Evolutionary conservation across 768 basidiomycete species (phyloP).

Genomic region (Boletus insuetus): DNA sequence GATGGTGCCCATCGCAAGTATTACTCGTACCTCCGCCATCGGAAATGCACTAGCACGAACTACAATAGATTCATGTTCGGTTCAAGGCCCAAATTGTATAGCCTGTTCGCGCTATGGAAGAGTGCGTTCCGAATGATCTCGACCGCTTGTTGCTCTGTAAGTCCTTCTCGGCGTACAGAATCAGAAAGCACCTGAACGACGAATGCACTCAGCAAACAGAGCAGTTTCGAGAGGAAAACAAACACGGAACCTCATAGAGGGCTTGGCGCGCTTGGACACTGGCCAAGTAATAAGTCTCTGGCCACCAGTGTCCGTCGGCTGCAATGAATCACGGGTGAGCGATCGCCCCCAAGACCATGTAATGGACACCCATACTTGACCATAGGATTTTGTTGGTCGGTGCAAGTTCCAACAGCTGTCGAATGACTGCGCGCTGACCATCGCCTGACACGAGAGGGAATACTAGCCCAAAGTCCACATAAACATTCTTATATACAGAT

Average conservation of each 20-base stretch:
- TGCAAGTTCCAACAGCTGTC: constrained; percentile 64
- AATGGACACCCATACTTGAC: constrained; percentile 53
- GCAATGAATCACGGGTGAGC: not conserved
- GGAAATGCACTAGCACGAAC: no score
- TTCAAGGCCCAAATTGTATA: constrained; percentile 57
- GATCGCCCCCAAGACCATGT: not conserved
- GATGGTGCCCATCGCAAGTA: no score
- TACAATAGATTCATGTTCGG: constrained; percentile 21
- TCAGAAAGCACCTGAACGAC: constrained; percentile 52
- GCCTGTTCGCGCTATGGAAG: constrained; percentile 62
- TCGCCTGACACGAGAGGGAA: constrained; percentile 64
- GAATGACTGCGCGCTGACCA: constrained; percentile 59
- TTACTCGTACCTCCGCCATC: no score
- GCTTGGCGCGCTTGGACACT: constrained; percentile 60
- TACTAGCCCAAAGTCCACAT: constrained; percentile 77
- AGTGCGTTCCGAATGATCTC: constrained; percentile 52
- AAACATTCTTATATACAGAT: constrained; percentile 70
- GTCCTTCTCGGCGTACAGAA: constrained; percentile 44
- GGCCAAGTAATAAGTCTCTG: constrained; percentile 72
- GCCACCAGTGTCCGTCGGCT: constrained; percentile 50
- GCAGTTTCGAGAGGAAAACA: not conserved
- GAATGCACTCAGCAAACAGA: constrained; percentile 55
- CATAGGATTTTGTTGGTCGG: constrained; percentile 81
- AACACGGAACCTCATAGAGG: constrained; percentile 50
- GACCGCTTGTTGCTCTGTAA: constrained; percentile 55